These are phyloP conservation scores for Tolypocladium tropicale DNA, from an alignment of 2,329 filamentous ascomycete species.

Conservation along the genomic window DNA sequence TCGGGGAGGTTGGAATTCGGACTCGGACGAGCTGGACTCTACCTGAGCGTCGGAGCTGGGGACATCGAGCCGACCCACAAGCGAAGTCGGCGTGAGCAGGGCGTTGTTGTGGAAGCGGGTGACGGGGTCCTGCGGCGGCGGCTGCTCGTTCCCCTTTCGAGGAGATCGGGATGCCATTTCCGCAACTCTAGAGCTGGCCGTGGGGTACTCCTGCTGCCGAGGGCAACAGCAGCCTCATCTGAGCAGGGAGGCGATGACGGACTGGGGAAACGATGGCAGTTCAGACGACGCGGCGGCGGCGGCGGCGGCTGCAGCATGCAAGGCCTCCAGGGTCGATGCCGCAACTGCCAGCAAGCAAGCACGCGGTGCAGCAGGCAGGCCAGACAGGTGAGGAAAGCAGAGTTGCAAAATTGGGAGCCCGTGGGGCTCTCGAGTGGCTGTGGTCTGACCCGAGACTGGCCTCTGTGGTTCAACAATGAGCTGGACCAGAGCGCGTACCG, in stretches of 20 bases:
- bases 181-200: neutral
- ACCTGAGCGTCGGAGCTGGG: constrained; percentile 17
- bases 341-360: neutral
- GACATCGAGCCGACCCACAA: constrained; percentile 15
- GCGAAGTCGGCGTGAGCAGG: constrained; percentile 19
- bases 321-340: neutral
- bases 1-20: constrained; percentile 22
- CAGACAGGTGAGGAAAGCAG: neutral
- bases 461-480: neutral
- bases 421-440: neutral
- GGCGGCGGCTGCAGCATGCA: neutral
- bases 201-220: neutral
- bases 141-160: constrained; percentile 17
- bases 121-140: constrained; percentile 18
- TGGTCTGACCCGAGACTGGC: neutral
- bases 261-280: neutral
- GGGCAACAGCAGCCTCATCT: constrained; percentile 1
- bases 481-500: neutral
- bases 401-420: neutral
- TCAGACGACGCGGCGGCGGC: neutral
- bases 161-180: constrained; percentile 21
- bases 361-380: neutral
- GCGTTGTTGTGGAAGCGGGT: constrained; percentile 25
- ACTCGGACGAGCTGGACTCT: constrained; percentile 36
- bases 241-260: neutral